Conservation (phyloP, 768 basidiomycete genomes). For the Russula compacta region DNA sequence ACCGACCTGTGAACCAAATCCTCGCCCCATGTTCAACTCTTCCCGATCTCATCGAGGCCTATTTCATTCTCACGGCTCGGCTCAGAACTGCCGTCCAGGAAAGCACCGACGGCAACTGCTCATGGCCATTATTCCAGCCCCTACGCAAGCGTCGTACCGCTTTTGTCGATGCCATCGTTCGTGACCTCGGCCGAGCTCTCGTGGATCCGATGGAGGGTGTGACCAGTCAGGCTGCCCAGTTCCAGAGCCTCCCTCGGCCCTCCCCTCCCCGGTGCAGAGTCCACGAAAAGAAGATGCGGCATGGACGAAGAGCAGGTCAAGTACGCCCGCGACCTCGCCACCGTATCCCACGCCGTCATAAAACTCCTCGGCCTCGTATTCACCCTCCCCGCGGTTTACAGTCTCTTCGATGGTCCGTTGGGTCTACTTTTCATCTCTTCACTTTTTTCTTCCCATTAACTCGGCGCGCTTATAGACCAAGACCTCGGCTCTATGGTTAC, state of each 20-base stretch:
- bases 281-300: slow-evolving; percentile 56
- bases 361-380: slow-evolving; percentile 55
- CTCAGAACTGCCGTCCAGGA: slow-evolving; percentile 38
- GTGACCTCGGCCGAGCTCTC: slow-evolving; percentile 60
- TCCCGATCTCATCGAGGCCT: slow-evolving; percentile 61
- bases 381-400: slow-evolving; percentile 47
- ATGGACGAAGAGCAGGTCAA: slow-evolving; percentile 73
- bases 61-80: slow-evolving; percentile 59
- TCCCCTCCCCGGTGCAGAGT: slow-evolving; percentile 65
- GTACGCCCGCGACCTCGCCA: slow-evolving; percentile 70
- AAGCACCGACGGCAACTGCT: slow-evolving; percentile 46
- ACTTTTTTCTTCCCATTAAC: background rate
- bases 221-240: background rate
- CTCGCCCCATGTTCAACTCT: slow-evolving; percentile 40
- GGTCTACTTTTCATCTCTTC: slow-evolving; percentile 9
- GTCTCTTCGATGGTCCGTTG: slow-evolving; percentile 51
- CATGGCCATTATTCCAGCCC: slow-evolving; percentile 67
- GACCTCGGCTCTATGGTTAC: slow-evolving; percentile 54
- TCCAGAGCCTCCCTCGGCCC: slow-evolving; percentile 16
- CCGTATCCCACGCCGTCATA: slow-evolving; percentile 60
- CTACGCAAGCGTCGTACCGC: slow-evolving; percentile 43
- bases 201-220: slow-evolving; percentile 39
- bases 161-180: slow-evolving; percentile 50
- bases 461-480: slow-evolving; percentile 33
- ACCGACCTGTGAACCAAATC: slow-evolving; percentile 54